Evolutionary conservation across 2,329 filamentous ascomycete genomes (phyloP).

Genomic region (Bertia moriformis): DNA sequence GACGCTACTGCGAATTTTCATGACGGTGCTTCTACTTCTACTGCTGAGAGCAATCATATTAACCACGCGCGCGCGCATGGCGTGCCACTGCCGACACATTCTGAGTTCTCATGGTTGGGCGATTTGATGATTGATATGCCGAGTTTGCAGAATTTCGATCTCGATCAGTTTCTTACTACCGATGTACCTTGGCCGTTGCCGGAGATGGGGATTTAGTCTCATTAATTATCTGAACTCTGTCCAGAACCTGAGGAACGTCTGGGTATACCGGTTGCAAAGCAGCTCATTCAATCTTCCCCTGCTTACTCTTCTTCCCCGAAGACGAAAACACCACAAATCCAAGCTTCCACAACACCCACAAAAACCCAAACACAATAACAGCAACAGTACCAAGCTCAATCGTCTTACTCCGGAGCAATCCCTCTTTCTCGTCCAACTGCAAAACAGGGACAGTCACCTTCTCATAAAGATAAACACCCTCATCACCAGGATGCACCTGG

Average conservation of each 20-base stretch:
- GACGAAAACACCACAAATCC: constrained; percentile 11
- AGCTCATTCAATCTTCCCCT: not conserved
- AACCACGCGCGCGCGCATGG: too few species aligned
- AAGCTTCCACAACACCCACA: constrained; percentile 55
- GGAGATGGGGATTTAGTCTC: too few species aligned
- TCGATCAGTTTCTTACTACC: constrained; percentile 21
- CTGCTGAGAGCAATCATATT: not conserved
- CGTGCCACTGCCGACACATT: not conserved
- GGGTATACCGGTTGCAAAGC: too few species aligned
- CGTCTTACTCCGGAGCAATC: constrained; percentile 22
- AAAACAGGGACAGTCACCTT: constrained; percentile 51
- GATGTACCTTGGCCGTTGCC: not conserved
- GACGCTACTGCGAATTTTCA: not conserved
- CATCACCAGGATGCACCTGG: constrained; percentile 47
- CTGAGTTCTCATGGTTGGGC: constrained; percentile 24
- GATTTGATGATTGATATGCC: constrained; percentile 26
- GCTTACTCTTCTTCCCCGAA: not conserved
- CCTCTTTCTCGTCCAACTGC: constrained; percentile 27
- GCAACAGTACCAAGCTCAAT: constrained; percentile 40
- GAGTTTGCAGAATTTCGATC: constrained; percentile 23
- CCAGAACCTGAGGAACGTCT: too few species aligned
- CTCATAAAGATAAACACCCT: constrained; percentile 28
- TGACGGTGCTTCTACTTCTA: too few species aligned
- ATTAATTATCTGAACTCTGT: too few species aligned
- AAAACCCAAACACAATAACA: constrained; percentile 47